Percentiles rank a stretch among this genome's conserved stretches.
Evolutionary conservation across 352 stramenopile genomes (phyloP).

Genomic region (Elongisporangium prolatum): DNA sequence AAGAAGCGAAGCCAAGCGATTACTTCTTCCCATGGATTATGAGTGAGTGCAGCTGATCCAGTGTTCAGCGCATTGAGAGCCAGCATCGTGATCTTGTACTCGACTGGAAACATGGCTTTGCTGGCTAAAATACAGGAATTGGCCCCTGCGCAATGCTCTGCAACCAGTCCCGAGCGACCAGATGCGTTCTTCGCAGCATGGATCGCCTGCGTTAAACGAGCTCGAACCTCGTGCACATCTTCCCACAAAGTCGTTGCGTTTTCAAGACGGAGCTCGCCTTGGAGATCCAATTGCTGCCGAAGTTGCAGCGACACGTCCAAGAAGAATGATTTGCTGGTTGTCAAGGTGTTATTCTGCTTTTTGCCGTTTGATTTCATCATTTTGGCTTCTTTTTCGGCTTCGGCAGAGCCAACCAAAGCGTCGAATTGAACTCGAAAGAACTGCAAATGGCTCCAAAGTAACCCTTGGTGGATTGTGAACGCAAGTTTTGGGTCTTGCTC

Average conservation of each 20-base stretch:
- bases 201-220: conserved; percentile 31
- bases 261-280: conserved; percentile 25
- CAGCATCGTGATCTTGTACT: conserved; percentile 48
- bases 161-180: conserved; percentile 13
- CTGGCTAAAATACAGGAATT: conserved; percentile 29
- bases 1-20: conserved; percentile 59
- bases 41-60: neutral
- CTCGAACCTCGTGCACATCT: conserved; percentile 31
- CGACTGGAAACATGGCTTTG: conserved; percentile 50
- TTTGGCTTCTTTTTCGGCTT: conserved; percentile 6
- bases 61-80: conserved; percentile 26
- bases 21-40: conserved; percentile 17
- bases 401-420: conserved; percentile 18
- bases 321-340: neutral
- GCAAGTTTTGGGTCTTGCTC: conserved; percentile 41
- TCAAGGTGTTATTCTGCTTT: neutral
- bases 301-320: conserved; percentile 15
- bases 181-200: conserved; percentile 18
- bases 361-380: conserved; percentile 1
- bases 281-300: conserved; percentile 13
- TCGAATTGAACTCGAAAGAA: conserved; percentile 63
- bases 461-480: conserved; percentile 26
- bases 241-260: conserved; percentile 31
- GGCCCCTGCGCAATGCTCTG: conserved; percentile 23
- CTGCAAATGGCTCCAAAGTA: conserved; percentile 42